Base-by-base conservation (phyloP, 2,329 filamentous ascomycete species). In the Pyrenochaeta sp. region DNA sequence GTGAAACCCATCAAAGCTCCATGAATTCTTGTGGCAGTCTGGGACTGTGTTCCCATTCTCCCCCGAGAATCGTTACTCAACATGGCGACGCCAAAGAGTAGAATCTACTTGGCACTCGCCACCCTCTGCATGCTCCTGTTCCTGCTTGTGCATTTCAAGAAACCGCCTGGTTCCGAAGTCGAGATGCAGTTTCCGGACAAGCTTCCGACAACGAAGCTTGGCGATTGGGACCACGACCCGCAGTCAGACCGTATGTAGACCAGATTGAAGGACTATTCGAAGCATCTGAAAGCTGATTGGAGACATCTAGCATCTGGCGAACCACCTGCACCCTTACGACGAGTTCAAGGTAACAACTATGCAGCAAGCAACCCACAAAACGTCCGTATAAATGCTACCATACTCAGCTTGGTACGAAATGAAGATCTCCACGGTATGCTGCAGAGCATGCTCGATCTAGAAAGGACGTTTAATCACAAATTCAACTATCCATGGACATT, bases 401-500 rank as follows among this genome's bases (percentile, higher is more conserved):
- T 99, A 44, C 81, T 99, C 56, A 88, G 91, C 15, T 82, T 99
- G 24, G 94, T 99, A 42, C 87, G 94, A 50, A 99, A 99, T 66
- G 85, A 89, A 67, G 94, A 99, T 77, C 76, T 96, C 19, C 75
- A 84, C 15, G 89, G 87, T 32, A 88, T 99, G 78, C 77, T 97
- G 18, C 83, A 87, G 67, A 90, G 91, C 18, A 99, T 99, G 90
- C 74, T 75, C 41, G 93, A 99, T 66, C 80, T 99, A 48, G 94
- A 99, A 75, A 79, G 88, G 55, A 97, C 93, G 1, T 99, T 92
- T 91, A 99, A 99, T 67, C 80, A 84, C 79, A 99, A 99, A 69
- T 99, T 97, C 83, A 99, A 99, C 77, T 99, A 99, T 68, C 94
- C 94, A 0, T 99, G 94, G 90, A 96, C 91, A 7, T 99, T 99